Percentiles rank a stretch among this genome's conserved stretches.
Conservation (phyloP, 139 green algal genomes). For the Desmodesmus armatus region DNA sequence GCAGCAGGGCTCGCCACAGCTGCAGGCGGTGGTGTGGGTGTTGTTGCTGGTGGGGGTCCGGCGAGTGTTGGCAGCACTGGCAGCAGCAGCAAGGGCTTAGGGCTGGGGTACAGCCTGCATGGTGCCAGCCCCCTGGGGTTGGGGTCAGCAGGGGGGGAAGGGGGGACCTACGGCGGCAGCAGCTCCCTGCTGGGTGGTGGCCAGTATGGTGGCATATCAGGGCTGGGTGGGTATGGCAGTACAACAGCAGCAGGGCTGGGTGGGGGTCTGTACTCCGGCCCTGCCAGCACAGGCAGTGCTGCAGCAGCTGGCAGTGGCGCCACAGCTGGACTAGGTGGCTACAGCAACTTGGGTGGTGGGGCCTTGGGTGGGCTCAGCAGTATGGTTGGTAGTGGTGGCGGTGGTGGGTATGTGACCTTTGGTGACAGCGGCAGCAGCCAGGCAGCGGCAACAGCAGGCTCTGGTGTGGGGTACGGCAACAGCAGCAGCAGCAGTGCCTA, state of each 20-base stretch:
- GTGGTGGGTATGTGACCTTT: conserved; percentile 9
- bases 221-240: too few species aligned
- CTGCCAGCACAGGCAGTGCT: too few species aligned
- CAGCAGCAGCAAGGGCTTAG: too few species aligned
- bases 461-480: neutral
- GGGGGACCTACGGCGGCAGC: too few species aligned
- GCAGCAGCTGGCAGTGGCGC: too few species aligned
- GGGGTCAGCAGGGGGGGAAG: neutral
- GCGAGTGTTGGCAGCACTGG: neutral
- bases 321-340: neutral
- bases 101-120: neutral
- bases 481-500: conserved; percentile 18
- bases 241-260: too few species aligned
- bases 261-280: too few species aligned
- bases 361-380: neutral
- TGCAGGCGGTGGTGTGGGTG: neutral
- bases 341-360: neutral
- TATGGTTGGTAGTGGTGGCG: neutral
- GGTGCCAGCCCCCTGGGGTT: neutral
- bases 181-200: neutral
- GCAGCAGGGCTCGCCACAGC: neutral
- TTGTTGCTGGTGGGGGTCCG: neutral
- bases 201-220: too few species aligned
- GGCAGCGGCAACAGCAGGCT: neutral
- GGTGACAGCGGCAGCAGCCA: neutral